Base-by-base conservation (phyloP, 1,284 basidiomycete genomes). In the Pseudozyma sp. region DNA sequence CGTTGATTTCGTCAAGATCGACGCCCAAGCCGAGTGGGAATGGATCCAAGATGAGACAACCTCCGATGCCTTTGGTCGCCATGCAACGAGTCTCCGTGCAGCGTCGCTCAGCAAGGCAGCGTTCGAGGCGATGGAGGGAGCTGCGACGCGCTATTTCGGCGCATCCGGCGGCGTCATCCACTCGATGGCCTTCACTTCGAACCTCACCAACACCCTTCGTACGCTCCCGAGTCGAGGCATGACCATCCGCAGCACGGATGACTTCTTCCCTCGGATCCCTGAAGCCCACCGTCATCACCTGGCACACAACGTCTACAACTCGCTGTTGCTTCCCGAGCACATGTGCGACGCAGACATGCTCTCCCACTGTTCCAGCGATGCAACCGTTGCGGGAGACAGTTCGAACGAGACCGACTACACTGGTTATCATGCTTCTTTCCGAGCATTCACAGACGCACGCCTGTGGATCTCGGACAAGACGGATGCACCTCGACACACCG, bases 1-100 rank as follows among this genome's bases (percentile, higher is more conserved):
- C 11, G 49, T 84, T 49, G 68, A 77, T 46, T 84, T 79, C 52
- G 77, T 84, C 71, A 83, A 83, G 53, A 68, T 84, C n/a, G 82
- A 84, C 47, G 80, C 80, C n/a, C 82, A 84, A 54, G 77, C 81
- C 16, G 67, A 74, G 13, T 74, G 66, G 59, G 71, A 74, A 13
- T 69, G 66, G 68, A 68, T 62, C 40, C 47, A 30, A 8, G 51
- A 57, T 17, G 45, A 45, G 2, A 9, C 33, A 4, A 4, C 11
- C 33, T 10, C 19, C 8, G 45, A 7, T 14, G 13, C n/a, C 17
- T 29, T 30, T 9, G 48, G 39, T 10, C 40, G 40, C 42, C 31
- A 39, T 14, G 33, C 14, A 3, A n/a, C 13, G 5, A 43, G 8
- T 14, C 29, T 39, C 7, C 24, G 4, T 4, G 54, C 52, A 3